Evolutionary conservation across 352 stramenopile species (phyloP).

Genomic region (Phytopythium vexans): DNA sequence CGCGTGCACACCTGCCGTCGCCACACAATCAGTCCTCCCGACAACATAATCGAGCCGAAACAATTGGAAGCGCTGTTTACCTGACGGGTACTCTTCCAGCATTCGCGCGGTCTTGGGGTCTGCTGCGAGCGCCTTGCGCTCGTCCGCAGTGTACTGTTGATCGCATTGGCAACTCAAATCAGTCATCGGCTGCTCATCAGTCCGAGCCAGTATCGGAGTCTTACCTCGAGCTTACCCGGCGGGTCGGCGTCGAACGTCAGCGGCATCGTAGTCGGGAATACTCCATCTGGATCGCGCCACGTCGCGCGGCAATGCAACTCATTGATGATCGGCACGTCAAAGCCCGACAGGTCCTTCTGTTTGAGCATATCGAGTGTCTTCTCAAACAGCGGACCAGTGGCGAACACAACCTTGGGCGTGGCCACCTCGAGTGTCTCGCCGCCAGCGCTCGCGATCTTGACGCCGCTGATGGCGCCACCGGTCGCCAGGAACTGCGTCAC

Average conservation of each 20-base stretch:
- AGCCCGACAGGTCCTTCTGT: constrained; percentile 45
- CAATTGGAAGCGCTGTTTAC: constrained; percentile 6
- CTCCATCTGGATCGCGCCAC: constrained; percentile 55
- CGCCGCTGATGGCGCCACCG: constrained; percentile 44
- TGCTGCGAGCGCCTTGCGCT: constrained; percentile 32
- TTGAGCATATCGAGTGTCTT: constrained; percentile 61
- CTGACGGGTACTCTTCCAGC: constrained; percentile 54
- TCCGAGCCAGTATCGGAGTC: neutral
- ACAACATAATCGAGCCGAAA: too few relatives aligned
- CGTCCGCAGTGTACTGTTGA: constrained; percentile 48
- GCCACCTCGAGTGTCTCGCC: constrained; percentile 57
- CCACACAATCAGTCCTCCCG: too few relatives aligned
- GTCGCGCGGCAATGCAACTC: constrained; percentile 70
- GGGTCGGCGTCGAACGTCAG: constrained; percentile 77
- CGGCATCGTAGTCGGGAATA: constrained; percentile 49
- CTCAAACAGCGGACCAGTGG: constrained; percentile 65
- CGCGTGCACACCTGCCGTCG: constrained; percentile 49
- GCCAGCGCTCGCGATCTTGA: constrained; percentile 48
- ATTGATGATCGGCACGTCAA: constrained; percentile 64
- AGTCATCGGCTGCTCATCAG: neutral
- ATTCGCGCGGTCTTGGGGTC: constrained; percentile 38
- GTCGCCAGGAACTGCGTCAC: constrained; percentile 55
- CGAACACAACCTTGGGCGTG: constrained; percentile 66
- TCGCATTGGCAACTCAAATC: neutral
- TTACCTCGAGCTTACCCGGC: constrained; percentile 55